These are phyloP conservation scores for Blastobotrys niveus DNA, from an alignment of 1,139 yeast species.

Conservation along the genomic window DNA sequence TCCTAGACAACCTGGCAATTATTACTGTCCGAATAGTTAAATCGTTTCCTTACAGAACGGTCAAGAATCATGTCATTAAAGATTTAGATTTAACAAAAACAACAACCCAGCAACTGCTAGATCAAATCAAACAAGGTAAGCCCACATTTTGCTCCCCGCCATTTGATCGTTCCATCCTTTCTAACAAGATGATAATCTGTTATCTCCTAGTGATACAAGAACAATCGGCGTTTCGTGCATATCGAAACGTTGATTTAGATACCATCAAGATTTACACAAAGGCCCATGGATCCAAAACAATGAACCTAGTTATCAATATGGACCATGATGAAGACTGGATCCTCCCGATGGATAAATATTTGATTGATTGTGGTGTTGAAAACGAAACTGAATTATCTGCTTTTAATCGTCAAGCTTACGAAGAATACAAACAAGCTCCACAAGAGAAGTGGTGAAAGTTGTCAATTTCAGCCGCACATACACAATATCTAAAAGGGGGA, in stretches of 20 bases:
- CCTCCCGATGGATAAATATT: conserved; percentile 42
- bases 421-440: conserved; percentile 68
- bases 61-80: conserved; percentile 69
- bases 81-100: conserved; percentile 66
- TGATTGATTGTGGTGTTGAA: conserved; percentile 63
- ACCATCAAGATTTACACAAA: conserved; percentile 82
- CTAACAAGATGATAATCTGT: neutral
- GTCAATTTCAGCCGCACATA: too few species aligned
- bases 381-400: conserved; percentile 90
- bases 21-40: conserved; percentile 81
- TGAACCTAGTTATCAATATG: conserved; percentile 84
- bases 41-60: conserved; percentile 88
- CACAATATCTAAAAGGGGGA: too few species aligned
- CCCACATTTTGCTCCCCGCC: conserved; percentile 16
- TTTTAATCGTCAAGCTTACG: conserved; percentile 63
- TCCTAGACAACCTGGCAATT: conserved; percentile 49
- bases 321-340: conserved; percentile 77
- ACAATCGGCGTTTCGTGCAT: conserved; percentile 67
- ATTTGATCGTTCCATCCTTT: neutral
- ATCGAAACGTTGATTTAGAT: conserved; percentile 64
- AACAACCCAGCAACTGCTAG: conserved; percentile 60
- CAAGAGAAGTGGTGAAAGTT: conserved; percentile 73
- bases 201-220: neutral
- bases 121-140: conserved; percentile 27
- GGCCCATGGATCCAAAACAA: conserved; percentile 92